phyloP scores from a whole-genome alignment of 305 asterid genomes.

The Lippia alba region DNA sequence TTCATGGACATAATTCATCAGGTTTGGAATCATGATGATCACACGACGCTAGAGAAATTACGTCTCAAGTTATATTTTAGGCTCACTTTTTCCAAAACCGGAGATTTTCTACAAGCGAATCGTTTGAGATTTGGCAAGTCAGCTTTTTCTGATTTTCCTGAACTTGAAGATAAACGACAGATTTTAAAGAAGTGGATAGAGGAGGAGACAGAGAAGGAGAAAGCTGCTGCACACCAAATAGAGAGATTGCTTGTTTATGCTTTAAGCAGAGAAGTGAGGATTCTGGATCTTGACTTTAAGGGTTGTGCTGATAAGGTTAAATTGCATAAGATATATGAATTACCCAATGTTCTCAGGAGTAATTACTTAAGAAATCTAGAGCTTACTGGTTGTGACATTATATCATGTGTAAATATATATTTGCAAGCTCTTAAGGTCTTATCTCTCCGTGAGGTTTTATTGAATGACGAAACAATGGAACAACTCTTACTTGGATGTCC shows the following conservation, averaged over 20 bases:
- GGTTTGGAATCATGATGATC: conserved; percentile 16
- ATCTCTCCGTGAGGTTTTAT: neutral
- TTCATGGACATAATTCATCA: conserved; percentile 16
- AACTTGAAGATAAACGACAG: neutral
- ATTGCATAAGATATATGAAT: neutral
- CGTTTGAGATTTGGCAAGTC: no score
- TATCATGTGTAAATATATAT: conserved; percentile 8
- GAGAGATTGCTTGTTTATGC: conserved; percentile 21
- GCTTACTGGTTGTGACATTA: conserved; percentile 11
- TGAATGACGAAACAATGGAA: neutral
- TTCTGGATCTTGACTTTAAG: conserved; percentile 26
- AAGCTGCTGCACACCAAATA: neutral
- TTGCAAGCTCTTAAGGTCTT: conserved; percentile 16
- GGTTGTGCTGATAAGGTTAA: neutral
- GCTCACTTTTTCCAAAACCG: neutral
- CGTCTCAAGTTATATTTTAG: conserved; percentile 7
- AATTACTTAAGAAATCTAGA: conserved; percentile 19
- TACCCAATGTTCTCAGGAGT: conserved; percentile 24
- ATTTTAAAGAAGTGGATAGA: neutral
- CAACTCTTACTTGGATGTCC: conserved; percentile 25
- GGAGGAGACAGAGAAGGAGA: conserved; percentile 3
- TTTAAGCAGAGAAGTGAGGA: conserved; percentile 25
- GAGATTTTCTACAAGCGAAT: no score
- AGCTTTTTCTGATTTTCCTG: neutral
- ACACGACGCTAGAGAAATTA: conserved; percentile 17